A percentile compares a stretch with the other conserved stretches of the same genome.
Conservation (phyloP, 2,329 filamentous ascomycete species). For the Aspergillus sp. region DNA sequence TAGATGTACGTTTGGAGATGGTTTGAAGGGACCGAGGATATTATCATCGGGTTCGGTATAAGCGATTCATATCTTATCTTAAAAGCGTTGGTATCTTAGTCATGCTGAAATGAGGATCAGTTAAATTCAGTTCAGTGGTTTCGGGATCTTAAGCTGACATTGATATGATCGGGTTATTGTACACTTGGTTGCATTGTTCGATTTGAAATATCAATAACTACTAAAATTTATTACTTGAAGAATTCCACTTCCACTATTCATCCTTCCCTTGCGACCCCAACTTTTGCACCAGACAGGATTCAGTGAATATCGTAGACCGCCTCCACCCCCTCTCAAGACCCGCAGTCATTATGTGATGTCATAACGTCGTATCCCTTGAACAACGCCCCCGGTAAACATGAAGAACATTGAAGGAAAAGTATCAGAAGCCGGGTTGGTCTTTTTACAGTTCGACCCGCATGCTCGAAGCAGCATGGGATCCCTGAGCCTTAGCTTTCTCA, state of each 20-base stretch:
- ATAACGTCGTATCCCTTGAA: constrained; percentile 8
- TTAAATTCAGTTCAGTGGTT: background rate
- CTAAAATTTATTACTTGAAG: background rate
- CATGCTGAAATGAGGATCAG: background rate
- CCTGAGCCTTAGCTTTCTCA: constrained; percentile 46
- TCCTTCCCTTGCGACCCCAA: background rate
- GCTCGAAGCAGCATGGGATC: constrained; percentile 54
- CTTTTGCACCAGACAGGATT: background rate
- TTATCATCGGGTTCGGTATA: no score
- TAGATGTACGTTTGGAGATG: background rate
- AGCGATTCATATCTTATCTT: no score
- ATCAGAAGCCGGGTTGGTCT: background rate
- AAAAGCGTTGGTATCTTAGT: background rate
- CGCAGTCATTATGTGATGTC: constrained; percentile 9
- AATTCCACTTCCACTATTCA: background rate
- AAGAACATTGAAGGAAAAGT: background rate
- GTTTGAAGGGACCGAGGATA: no score
- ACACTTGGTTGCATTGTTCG: background rate
- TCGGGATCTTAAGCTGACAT: background rate
- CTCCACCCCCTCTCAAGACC: background rate
- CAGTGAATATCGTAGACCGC: background rate
- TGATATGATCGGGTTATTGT: background rate
- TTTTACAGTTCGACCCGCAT: constrained; percentile 36
- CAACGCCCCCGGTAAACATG: background rate
- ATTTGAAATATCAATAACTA: background rate